Conservation (phyloP, 2,329 filamentous ascomycete genomes). For the Ophiostoma perfectum region DNA sequence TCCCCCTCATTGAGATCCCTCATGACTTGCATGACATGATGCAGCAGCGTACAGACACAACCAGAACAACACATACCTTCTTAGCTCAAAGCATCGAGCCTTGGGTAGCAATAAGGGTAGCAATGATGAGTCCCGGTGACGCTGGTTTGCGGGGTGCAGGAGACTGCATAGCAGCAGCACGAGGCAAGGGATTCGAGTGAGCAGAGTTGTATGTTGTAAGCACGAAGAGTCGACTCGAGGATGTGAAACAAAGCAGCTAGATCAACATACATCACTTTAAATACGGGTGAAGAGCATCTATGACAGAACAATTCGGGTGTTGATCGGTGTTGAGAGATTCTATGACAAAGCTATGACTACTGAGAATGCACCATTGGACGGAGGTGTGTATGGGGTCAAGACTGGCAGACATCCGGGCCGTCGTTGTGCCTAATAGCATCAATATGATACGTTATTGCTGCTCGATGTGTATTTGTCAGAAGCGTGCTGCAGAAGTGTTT, state of each 20-base stretch:
- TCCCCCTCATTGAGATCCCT: too few species aligned
- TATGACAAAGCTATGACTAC: background rate
- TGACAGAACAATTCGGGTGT: background rate
- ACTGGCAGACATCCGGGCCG: background rate
- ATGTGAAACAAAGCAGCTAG: too few species aligned
- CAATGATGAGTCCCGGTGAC: background rate
- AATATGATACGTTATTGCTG: too few species aligned
- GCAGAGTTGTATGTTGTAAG: too few species aligned
- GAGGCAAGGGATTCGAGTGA: too few species aligned
- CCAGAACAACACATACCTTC: background rate
- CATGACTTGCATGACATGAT: too few species aligned
- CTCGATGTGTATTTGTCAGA: too few species aligned
- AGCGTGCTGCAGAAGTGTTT: background rate
- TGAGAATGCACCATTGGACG: background rate
- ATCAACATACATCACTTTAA: background rate
- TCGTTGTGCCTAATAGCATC: too few species aligned
- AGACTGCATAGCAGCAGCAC: background rate
- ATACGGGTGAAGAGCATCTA: background rate
- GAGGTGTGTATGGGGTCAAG: background rate
- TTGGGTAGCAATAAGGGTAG: constrained; percentile 7
- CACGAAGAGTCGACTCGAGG: too few species aligned
- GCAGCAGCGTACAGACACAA: too few species aligned
- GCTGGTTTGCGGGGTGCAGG: constrained; percentile 1
- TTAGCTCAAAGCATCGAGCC: background rate
- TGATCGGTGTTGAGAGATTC: background rate